Evolutionary conservation across 352 stramenopile species (phyloP), one percentile per base, ranked within the genome.

Genomic region (Lagenidium giganteum): DNA sequence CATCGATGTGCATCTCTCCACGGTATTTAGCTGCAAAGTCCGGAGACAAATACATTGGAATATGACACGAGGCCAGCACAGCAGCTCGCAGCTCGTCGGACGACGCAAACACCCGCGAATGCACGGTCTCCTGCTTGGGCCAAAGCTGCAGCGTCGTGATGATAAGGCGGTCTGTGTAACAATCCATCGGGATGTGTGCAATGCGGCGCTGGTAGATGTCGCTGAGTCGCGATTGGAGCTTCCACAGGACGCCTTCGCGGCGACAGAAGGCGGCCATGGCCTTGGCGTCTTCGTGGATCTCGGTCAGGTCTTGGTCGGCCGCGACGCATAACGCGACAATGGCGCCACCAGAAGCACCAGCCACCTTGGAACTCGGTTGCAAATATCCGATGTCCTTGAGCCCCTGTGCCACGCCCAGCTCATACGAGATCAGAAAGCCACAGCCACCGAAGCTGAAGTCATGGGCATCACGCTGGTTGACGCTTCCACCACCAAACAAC

Each of bases 391-490:
- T 57, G 25, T 76, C 52, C 22, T 75, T 57, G 3, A 93, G 68
- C 6, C 64, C 64, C 31, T 79, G 60, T 4, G 73, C 75, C 23
- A 87, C 65, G 20, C 81, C 81, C 30, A 93, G 62, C 41, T 93
- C 75, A 53, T 89, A 93, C 28, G 81, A 61, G 35, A 88, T 70
- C 14, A 93, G 57, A 53, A 93, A 93, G 4, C 81, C 81, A 23
- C 69, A 77, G 34, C 78, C 81, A 32, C 81, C 84, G 53, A 91
- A 93, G 61, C 61, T 79, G 49, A 93, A 87, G 54, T 85, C 79
- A 21, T 49, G 57, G 22, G 51, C 14, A 13, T 24, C 4, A 3
- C 47, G 16, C 6, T 8, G 1, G 11, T 40, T 28, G 30, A 44
- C 65, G 54, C 60, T 57, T 51, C 55, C 67, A 64, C 36, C 50